Percentiles rank a stretch among this genome's conserved stretches.
These are phyloP conservation scores for Solanum habrochaites DNA, from an alignment of 257 asterid genomes.

Conservation along the genomic window DNA sequence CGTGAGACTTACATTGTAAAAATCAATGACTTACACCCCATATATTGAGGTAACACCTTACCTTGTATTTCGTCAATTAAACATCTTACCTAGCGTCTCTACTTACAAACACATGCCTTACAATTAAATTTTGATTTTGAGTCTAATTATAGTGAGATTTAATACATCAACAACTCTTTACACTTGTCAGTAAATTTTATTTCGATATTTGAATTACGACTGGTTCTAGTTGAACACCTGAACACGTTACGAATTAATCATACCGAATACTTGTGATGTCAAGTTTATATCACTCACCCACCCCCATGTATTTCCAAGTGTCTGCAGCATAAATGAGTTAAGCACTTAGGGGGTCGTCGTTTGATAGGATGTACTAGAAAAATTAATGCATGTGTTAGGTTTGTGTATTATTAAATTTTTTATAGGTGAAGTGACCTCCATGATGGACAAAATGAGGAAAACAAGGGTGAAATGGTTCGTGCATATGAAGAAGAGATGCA, in stretches of 20 bases:
- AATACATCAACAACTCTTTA: not conserved
- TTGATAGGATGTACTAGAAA: not conserved
- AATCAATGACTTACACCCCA: no score
- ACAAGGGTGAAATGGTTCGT: no score
- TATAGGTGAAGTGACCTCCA: not conserved
- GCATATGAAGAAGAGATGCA: not conserved
- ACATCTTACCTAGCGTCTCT: not conserved
- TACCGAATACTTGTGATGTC: not conserved
- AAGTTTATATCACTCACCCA: not conserved
- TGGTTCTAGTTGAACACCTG: not conserved
- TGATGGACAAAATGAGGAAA: not conserved
- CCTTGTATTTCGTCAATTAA: not conserved
- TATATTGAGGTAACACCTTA: not conserved
- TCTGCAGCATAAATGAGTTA: not conserved
- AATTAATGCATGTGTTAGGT: not conserved
- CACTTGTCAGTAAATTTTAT: no score
- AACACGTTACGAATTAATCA: not conserved
- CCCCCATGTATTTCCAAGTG: not conserved
- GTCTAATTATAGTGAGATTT: not conserved
- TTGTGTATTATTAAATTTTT: no score
- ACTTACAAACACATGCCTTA: not conserved
- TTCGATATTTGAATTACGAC: no score
- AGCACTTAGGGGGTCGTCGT: not conserved
- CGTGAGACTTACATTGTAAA: no score
- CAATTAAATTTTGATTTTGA: not conserved